These are phyloP conservation scores for Pyropia yezoensis DNA, from an alignment of 23 red algal species.

Conservation along the genomic window DNA sequence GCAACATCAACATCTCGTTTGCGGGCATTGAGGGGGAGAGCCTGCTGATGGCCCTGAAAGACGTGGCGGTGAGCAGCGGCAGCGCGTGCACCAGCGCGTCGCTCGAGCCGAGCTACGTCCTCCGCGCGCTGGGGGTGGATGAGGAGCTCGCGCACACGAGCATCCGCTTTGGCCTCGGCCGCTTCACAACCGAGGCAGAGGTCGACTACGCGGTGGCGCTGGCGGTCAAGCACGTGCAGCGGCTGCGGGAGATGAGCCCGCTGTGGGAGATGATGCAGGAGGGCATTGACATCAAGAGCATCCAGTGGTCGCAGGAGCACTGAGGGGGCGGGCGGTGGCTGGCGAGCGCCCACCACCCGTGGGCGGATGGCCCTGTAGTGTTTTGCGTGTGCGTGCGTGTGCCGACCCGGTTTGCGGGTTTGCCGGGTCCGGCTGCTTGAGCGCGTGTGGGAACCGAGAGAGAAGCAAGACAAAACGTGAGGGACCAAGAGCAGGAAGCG, in stretches of 20 bases:
- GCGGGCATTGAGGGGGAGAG: conserved; percentile 92
- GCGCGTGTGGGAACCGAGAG: too few relatives aligned
- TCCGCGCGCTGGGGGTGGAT: conserved; percentile 94
- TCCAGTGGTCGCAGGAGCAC: conserved; percentile 92
- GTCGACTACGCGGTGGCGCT: conserved; percentile 78
- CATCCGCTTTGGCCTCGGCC: conserved; percentile 91
- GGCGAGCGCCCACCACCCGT: too few relatives aligned
- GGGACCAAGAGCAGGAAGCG: too few relatives aligned
- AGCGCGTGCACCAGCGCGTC: conserved; percentile 89
- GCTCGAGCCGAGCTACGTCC: conserved; percentile 91
- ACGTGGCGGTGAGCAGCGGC: conserved; percentile 92
- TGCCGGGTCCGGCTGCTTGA: too few relatives aligned
- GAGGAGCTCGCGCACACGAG: conserved; percentile 97
- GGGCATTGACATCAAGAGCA: conserved; percentile 88
- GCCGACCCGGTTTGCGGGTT: too few relatives aligned
- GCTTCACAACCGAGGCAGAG: conserved; percentile 89
- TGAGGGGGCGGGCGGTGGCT: not conserved
- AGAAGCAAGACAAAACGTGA: too few relatives aligned
- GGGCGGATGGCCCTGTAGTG: too few relatives aligned
- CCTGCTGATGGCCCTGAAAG: conserved; percentile 94
- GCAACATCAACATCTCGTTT: conserved; percentile 90
- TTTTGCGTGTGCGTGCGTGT: too few relatives aligned
- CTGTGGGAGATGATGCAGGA: conserved; percentile 99
- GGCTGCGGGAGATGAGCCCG: conserved; percentile 90
- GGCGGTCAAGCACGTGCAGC: conserved; percentile 72